Conservation (phyloP, 2,329 filamentous ascomycete species). For the Xylariales sp. region DNA sequence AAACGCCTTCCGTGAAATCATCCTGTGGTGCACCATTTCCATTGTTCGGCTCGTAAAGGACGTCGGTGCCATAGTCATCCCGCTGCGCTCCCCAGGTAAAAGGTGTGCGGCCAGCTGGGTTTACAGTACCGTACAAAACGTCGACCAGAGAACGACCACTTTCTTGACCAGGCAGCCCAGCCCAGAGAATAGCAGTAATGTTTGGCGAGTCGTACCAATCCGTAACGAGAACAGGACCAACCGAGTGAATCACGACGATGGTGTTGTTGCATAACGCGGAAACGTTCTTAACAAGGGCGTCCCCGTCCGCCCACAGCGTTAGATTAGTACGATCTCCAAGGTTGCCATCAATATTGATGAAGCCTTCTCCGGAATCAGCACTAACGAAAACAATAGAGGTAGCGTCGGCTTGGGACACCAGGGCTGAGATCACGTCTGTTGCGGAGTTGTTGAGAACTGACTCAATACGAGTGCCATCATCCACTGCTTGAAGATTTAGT, state of each 20-base stretch:
- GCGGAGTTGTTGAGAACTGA: conserved; percentile 64
- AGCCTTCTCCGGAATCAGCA: conserved; percentile 81
- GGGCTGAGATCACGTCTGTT: conserved; percentile 53
- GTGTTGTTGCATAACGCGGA: conserved; percentile 79
- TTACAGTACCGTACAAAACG: conserved; percentile 77
- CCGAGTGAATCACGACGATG: conserved; percentile 84
- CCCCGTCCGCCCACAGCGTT: conserved; percentile 80
- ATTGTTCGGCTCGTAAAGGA: conserved; percentile 68
- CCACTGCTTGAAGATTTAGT: conserved; percentile 57
- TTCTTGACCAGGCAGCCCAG: conserved; percentile 78
- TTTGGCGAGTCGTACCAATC: conserved; percentile 74
- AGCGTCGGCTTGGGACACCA: conserved; percentile 60
- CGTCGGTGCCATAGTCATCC: conserved; percentile 63
- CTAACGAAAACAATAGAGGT: conserved; percentile 87
- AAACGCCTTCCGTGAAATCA: conserved; percentile 71
- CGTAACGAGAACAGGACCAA: conserved; percentile 72
- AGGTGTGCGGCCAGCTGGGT: conserved; percentile 71
- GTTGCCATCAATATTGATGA: conserved; percentile 77
- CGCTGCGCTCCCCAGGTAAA: conserved; percentile 73
- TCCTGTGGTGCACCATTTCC: conserved; percentile 62
- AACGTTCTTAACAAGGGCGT: conserved; percentile 76
- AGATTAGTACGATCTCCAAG: conserved; percentile 88
- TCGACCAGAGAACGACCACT: conserved; percentile 76
- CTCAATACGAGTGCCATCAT: conserved; percentile 57
- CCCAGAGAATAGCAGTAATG: conserved; percentile 79